These are phyloP conservation scores for Wickerhamomyces bovis DNA, from an alignment of 805 yeast genomes.

Conservation along the genomic window DNA sequence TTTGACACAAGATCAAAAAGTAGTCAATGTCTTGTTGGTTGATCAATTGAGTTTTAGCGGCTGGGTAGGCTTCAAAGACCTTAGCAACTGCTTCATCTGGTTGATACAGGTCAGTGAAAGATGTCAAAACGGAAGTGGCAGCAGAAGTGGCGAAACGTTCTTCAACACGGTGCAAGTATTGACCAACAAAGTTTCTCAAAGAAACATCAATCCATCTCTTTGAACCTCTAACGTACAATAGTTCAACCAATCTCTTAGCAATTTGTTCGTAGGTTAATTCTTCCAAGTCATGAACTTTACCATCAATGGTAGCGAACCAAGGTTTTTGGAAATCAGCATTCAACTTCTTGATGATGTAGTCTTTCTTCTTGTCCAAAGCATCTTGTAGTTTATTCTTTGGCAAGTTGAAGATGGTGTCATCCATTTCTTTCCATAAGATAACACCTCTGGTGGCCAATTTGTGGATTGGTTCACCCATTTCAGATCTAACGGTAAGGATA, in stretches of 20 bases:
- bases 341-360: conserved; percentile 75
- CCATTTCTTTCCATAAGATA: conserved; percentile 94
- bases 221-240: conserved; percentile 77
- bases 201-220: conserved; percentile 82
- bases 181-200: conserved; percentile 81
- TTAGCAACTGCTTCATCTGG: conserved; percentile 58
- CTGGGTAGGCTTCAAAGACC: conserved; percentile 65
- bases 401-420: conserved; percentile 83
- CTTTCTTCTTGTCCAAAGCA: conserved; percentile 76
- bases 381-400: conserved; percentile 86
- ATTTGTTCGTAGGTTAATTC: conserved; percentile 96
- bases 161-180: conserved; percentile 87
- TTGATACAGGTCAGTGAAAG: conserved; percentile 56
- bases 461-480: conserved; percentile 99
- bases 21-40: conserved; percentile 94
- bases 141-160: conserved; percentile 75
- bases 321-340: conserved; percentile 97
- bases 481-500: conserved; percentile 90
- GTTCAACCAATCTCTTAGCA: conserved; percentile 78
- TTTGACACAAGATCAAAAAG: conserved; percentile 77
- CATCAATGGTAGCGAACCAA: conserved; percentile 78
- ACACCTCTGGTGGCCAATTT: conserved; percentile 98
- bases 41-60: conserved; percentile 72
- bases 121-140: conserved; percentile 67
- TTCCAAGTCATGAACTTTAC: conserved; percentile 82